phyloP scores from a whole-genome alignment of 2,329 filamentous ascomycete genomes.

The Corynespora cassiicola region DNA sequence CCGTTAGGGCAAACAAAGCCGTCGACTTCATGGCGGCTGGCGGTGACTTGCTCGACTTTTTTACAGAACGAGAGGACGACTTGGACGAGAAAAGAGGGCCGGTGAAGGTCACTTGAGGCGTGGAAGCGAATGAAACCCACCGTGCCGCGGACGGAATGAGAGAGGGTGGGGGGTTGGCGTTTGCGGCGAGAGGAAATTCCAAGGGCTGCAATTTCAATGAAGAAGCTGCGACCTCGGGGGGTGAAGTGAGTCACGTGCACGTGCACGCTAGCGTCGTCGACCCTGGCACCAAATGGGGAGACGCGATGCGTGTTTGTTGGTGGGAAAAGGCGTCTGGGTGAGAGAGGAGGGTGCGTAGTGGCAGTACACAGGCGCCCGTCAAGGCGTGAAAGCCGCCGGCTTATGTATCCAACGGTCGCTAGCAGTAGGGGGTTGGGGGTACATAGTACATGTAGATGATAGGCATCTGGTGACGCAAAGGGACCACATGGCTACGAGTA shows the following conservation, averaged over 20 bases:
- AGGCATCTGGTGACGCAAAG: slow-evolving; percentile 27
- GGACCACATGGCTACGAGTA: slow-evolving; percentile 33
- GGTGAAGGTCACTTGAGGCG: not conserved
- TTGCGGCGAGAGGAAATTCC: too few relatives aligned
- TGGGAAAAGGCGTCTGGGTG: not conserved
- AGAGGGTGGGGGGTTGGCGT: too few relatives aligned
- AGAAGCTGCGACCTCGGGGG: too few relatives aligned
- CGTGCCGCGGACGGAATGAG: too few relatives aligned
- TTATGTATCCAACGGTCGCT: too few relatives aligned
- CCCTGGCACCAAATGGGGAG: too few relatives aligned
- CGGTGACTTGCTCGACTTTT: not conserved
- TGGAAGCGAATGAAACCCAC: not conserved
- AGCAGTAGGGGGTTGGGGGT: slow-evolving; percentile 18
- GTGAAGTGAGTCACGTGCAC: too few relatives aligned
- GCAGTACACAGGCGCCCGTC: too few relatives aligned
- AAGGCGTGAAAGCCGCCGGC: too few relatives aligned
- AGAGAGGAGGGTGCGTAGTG: slow-evolving; percentile 1
- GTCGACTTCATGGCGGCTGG: slow-evolving; percentile 28
- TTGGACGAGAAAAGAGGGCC: not conserved
- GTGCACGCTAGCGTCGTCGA: too few relatives aligned
- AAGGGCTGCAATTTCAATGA: too few relatives aligned
- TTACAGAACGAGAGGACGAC: not conserved
- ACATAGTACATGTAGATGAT: slow-evolving; percentile 13
- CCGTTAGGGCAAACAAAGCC: slow-evolving; percentile 26
- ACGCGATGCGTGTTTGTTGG: too few relatives aligned